Evolutionary conservation across 2,329 filamentous ascomycete species (phyloP), one percentile per base, ranked within the genome.

Genomic region (Ophiostoma himal-ulmi): DNA sequence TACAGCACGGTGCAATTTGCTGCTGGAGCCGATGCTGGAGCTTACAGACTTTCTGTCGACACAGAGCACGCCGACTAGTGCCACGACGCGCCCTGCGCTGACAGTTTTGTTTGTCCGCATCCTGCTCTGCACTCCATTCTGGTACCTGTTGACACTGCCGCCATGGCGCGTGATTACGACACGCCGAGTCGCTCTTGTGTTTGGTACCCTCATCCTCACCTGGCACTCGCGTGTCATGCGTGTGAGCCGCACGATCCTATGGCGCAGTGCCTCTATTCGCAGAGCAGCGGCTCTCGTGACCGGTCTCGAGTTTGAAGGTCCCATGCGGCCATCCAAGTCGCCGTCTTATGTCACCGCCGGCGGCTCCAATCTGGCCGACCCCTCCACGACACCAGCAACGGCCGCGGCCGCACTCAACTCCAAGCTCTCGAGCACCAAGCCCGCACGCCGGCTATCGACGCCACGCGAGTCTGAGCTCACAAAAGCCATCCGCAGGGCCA

Each of bases 41-140:
- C 84, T 98, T 78, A 97, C 94, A 6, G 94, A 98, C 78, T 97
- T 97, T 77, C 84, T 99, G 36, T 95, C 92, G 72, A 96, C 93
- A 0, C 93, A 97, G 78, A 87, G 90, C 70, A 97, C 92, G 0
- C 91, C 94, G 1, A 97, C 93, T 0, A 94, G 92, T 62, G 94
- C 94, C 1, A 97, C 94, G 0, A 97, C 93, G 2, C 85, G 91
- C 70, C 95, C 95, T 7, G 94, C 94, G 0, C 84, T 99, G 70
- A 98, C 92, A 0, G 91, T 92, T 0, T 85, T 99, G 67, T 94
- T 98, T 76, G 88, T 97, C 72, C 89, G 95, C 17, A 93, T 98
- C 69, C 82, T 98, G 4, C 86, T 96, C 37, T 87, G 96, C 67
- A 94, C 93, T 0, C 95, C 95, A 0, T 80, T 97, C 64, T 99